Conservation (phyloP, 1,139 yeast species). For the Diutina sp. region DNA sequence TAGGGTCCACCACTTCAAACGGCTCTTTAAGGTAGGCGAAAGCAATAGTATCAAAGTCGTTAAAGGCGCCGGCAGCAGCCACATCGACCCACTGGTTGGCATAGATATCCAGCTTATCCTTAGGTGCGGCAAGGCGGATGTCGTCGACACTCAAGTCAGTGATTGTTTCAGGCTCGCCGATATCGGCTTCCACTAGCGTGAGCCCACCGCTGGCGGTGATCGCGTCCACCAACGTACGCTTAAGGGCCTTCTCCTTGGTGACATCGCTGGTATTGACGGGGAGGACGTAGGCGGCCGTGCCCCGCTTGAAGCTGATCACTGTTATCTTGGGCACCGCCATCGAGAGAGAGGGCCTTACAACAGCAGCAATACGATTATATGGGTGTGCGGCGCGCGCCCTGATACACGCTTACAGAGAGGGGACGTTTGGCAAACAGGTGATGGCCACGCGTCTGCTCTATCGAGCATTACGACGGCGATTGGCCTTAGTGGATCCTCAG, state of each 20-base stretch:
- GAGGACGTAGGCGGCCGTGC: slow-evolving; percentile 29
- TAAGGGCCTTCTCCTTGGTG: slow-evolving; percentile 15
- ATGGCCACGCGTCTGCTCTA: background rate
- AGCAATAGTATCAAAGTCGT: slow-evolving; percentile 37
- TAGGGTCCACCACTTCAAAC: slow-evolving; percentile 23
- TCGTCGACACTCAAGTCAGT: background rate
- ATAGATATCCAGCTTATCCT: background rate
- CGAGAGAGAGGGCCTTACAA: background rate
- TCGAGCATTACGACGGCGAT: background rate
- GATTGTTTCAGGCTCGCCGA: slow-evolving; percentile 5
- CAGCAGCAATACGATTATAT: background rate
- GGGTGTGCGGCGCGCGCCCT: background rate
- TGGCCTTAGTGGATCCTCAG: background rate
- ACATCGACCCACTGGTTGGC: background rate
- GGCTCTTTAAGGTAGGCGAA: slow-evolving; percentile 51
- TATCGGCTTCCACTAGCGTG: slow-evolving; percentile 8
- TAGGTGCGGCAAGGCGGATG: background rate
- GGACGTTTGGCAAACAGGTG: background rate
- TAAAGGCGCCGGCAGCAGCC: background rate
- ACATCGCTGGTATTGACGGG: slow-evolving; percentile 14
- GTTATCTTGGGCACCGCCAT: slow-evolving; percentile 9
- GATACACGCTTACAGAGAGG: background rate
- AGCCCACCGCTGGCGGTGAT: slow-evolving; percentile 40
- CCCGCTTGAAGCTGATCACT: slow-evolving; percentile 31
- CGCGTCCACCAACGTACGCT: slow-evolving; percentile 18